phyloP scores from a whole-genome alignment of 2,329 filamentous ascomycete genomes.

The Metarhizium sp. region DNA sequence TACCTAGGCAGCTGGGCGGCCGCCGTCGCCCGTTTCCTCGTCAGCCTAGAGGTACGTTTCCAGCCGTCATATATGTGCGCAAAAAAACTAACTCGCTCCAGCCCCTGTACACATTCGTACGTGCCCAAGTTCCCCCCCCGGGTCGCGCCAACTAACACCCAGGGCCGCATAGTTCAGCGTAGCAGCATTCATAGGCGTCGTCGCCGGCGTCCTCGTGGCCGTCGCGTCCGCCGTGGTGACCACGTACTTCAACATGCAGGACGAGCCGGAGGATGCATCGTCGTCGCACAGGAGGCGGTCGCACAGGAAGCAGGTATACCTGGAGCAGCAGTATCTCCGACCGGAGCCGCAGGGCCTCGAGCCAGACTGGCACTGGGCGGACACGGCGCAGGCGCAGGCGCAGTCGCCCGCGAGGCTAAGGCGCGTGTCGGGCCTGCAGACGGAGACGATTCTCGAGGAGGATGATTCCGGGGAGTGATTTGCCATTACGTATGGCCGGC shows the following conservation, averaged over 20 bases:
- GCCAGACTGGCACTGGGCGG: constrained; percentile 28
- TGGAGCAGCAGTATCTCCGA: constrained; percentile 6
- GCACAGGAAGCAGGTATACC: constrained; percentile 4
- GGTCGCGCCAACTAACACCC: background rate
- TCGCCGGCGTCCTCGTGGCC: constrained; percentile 51
- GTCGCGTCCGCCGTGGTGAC: constrained; percentile 46
- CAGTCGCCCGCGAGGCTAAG: constrained; percentile 22
- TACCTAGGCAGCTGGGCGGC: constrained; percentile 3
- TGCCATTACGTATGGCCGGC: too few relatives aligned
- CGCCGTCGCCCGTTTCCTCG: background rate
- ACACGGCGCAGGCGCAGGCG: constrained; percentile 13
- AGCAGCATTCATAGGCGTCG: constrained; percentile 57
- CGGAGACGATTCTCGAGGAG: constrained; percentile 63
- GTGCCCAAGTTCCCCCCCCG: background rate
- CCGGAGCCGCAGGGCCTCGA: constrained; percentile 17
- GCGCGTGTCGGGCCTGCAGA: constrained; percentile 41
- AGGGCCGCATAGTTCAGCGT: constrained; percentile 41
- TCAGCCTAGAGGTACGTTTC: constrained; percentile 4
- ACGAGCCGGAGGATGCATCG: constrained; percentile 11
- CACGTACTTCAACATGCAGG: constrained; percentile 36
- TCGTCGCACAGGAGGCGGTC: constrained; percentile 5
- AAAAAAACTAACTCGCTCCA: background rate
- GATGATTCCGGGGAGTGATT: constrained; percentile 44
- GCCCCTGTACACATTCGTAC: background rate
- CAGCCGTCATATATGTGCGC: background rate